Percentiles rank a stretch among this genome's conserved stretches.
These are phyloP conservation scores for Polygonum maritimum DNA, from an alignment of 148 eudicot species.

Conservation along the genomic window DNA sequence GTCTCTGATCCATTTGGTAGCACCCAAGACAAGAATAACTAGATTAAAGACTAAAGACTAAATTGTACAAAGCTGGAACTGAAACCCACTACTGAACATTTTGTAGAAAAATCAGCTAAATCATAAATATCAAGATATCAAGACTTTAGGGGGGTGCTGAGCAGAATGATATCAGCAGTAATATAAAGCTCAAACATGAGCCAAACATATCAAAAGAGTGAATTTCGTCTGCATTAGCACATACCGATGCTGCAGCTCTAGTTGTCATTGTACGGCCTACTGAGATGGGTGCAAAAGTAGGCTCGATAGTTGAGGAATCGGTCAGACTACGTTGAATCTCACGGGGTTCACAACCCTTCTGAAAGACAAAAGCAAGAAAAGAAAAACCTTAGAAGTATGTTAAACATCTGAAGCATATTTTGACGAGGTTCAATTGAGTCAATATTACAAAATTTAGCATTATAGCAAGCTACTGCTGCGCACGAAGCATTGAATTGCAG, in stretches of 20 bases:
- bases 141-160: not conserved
- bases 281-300: conserved; percentile 95
- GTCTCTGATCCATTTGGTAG: not conserved
- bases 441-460: not conserved
- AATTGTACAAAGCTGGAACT: not conserved
- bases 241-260: conserved; percentile 97
- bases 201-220: not conserved
- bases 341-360: conserved; percentile 91
- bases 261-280: conserved; percentile 98
- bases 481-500: not conserved
- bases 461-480: not conserved
- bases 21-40: not conserved
- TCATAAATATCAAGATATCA: not conserved
- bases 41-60: not conserved
- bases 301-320: conserved; percentile 87
- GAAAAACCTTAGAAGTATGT: not conserved
- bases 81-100: not conserved
- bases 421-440: not conserved
- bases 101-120: not conserved
- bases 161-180: not conserved
- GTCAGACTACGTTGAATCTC: conserved; percentile 87
- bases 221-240: not conserved
- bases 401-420: not conserved
- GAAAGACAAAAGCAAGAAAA: conserved; percentile 11
- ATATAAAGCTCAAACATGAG: not conserved